phyloP scores from a whole-genome alignment of 2,329 filamentous ascomycete species.

The Didymella glomerata region DNA sequence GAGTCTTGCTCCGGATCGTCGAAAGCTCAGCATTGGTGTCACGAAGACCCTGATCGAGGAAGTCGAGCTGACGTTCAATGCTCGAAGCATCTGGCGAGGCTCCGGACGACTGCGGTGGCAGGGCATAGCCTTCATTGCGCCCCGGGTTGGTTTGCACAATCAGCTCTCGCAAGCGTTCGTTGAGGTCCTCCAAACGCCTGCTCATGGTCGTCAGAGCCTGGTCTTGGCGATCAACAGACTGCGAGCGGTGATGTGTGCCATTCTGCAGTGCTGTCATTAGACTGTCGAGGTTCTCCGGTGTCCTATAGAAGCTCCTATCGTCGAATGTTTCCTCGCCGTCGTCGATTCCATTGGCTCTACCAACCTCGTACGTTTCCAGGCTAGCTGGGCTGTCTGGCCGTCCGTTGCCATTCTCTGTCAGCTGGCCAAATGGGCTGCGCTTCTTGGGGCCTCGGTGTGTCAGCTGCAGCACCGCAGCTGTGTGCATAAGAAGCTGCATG shows the following conservation, averaged over 20 bases:
- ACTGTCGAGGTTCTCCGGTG: constrained; percentile 70
- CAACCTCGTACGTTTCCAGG: constrained; percentile 73
- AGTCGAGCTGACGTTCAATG: constrained; percentile 69
- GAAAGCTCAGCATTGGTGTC: constrained; percentile 67
- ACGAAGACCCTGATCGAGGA: constrained; percentile 72
- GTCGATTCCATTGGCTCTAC: constrained; percentile 56
- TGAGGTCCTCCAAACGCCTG: constrained; percentile 72
- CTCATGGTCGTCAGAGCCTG: constrained; percentile 69
- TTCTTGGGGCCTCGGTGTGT: constrained; percentile 80
- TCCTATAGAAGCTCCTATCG: constrained; percentile 76
- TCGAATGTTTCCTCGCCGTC: constrained; percentile 74
- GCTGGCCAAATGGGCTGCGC: constrained; percentile 58
- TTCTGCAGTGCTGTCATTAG: constrained; percentile 51
- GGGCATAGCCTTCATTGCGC: constrained; percentile 44
- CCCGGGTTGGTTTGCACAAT: constrained; percentile 70
- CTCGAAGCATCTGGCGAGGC: constrained; percentile 34
- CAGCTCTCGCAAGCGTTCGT: constrained; percentile 70
- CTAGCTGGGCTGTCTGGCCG: constrained; percentile 79
- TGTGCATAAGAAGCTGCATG: constrained; percentile 82
- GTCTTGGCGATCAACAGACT: constrained; percentile 46
- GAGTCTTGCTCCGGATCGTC: constrained; percentile 38
- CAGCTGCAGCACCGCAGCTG: constrained; percentile 88
- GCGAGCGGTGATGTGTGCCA: constrained; percentile 43
- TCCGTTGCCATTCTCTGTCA: constrained; percentile 40
- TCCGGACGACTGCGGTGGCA: constrained; percentile 36